phyloP scores from a whole-genome alignment of 148 eudicot species.

The Rhododendron simsii region DNA sequence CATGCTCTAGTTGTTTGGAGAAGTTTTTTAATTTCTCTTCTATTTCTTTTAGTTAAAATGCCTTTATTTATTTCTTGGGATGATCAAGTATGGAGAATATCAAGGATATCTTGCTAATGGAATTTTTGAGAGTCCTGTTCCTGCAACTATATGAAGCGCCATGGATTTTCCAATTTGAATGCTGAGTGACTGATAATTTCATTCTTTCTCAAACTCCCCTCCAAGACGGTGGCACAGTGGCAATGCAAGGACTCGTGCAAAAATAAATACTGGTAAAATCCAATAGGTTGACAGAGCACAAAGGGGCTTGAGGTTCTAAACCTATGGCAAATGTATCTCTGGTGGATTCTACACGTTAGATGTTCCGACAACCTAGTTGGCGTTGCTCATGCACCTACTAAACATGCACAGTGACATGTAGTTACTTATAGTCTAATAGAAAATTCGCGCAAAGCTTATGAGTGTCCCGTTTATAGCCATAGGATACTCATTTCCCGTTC shows the following conservation, averaged over 20 bases:
- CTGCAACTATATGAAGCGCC: background rate
- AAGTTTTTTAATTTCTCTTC: background rate
- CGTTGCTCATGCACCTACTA: background rate
- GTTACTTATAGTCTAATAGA: background rate
- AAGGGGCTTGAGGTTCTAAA: background rate
- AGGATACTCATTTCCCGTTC: background rate
- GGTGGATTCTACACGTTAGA: background rate
- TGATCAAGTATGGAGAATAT: background rate
- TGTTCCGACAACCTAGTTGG: background rate
- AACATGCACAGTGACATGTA: background rate
- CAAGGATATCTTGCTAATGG: background rate
- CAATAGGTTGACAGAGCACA: background rate
- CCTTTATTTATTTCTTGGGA: background rate
- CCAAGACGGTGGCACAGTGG: background rate
- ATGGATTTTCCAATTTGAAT: background rate
- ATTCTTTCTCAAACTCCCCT: background rate
- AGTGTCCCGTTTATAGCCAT: background rate
- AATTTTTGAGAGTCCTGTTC: background rate
- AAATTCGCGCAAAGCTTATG: background rate
- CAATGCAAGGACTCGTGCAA: background rate
- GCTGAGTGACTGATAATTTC: background rate
- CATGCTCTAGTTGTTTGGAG: background rate
- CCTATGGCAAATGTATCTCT: background rate
- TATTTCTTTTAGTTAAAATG: background rate
- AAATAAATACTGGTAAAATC: background rate